A percentile compares a stretch with the other conserved stretches of the same genome.
Evolutionary conservation across 2,329 filamentous ascomycete genomes (phyloP).

Genomic region (Ascochyta fabae): DNA sequence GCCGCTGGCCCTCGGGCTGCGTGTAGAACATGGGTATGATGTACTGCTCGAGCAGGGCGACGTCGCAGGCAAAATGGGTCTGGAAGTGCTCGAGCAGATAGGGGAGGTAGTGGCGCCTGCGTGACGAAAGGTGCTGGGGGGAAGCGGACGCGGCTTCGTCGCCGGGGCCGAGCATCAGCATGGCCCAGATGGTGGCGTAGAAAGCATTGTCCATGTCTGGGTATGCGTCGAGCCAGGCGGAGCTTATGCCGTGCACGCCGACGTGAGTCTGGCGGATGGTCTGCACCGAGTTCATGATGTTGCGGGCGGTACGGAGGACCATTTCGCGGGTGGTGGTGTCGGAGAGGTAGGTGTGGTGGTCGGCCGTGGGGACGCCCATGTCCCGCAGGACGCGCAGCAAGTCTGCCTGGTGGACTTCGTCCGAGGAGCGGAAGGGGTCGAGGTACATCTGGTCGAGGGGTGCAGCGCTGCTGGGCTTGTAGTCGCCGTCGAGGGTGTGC

Average conservation of each 20-base stretch:
- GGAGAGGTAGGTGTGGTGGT: constrained; percentile 63
- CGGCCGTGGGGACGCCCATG: constrained; percentile 52
- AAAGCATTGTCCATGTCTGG: constrained; percentile 65
- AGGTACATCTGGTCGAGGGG: constrained; percentile 71
- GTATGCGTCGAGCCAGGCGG: constrained; percentile 35
- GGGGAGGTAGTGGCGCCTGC: constrained; percentile 65
- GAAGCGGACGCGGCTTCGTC: constrained; percentile 33
- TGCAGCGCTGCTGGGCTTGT: constrained; percentile 37
- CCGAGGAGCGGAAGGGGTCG: constrained; percentile 76
- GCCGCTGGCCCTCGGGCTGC: constrained; percentile 60
- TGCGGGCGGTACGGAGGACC: constrained; percentile 76
- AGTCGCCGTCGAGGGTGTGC: constrained; percentile 57
- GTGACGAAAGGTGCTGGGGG: constrained; percentile 31
- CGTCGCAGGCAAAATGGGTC: constrained; percentile 72
- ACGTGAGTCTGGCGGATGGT: constrained; percentile 48
- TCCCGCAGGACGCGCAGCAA: constrained; percentile 67
- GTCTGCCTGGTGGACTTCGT: constrained; percentile 67
- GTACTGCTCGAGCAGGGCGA: constrained; percentile 72
- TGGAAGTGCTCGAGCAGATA: constrained; percentile 70
- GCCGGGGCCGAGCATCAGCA: constrained; percentile 49
- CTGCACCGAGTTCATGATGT: constrained; percentile 77
- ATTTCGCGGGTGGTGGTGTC: constrained; percentile 71
- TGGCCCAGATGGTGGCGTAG: constrained; percentile 78
- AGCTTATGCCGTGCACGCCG: constrained; percentile 27
- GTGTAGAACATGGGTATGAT: constrained; percentile 66